phyloP scores from a whole-genome alignment of 2,329 filamentous ascomycete genomes.

The Alternaria postmessia region DNA sequence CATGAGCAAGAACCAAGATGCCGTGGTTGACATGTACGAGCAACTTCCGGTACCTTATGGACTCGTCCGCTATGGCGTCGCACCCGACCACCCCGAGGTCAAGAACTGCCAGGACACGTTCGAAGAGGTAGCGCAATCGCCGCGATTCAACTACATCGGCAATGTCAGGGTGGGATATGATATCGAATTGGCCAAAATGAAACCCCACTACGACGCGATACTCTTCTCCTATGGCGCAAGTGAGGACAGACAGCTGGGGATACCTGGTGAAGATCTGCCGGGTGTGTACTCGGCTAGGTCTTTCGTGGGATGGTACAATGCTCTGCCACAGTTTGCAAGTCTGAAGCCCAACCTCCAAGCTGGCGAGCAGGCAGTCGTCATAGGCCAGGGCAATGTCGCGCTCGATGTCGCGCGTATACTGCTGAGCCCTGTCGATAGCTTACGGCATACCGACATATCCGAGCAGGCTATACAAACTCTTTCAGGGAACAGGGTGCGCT shows the following conservation, averaged over 20 bases:
- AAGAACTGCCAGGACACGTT: slow-evolving; percentile 99
- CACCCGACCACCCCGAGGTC: slow-evolving; percentile 98
- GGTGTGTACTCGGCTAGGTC: slow-evolving; percentile 88
- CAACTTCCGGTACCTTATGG: slow-evolving; percentile 91
- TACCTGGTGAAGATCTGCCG: slow-evolving; percentile 79
- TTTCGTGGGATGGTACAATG: slow-evolving; percentile 99
- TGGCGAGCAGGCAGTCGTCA: slow-evolving; percentile 83
- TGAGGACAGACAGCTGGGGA: slow-evolving; percentile 77
- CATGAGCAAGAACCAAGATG: slow-evolving; percentile 75
- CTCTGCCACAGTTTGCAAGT: slow-evolving; percentile 79
- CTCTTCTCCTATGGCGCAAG: slow-evolving; percentile 93
- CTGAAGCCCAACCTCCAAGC: slow-evolving; percentile 76
- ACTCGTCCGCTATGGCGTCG: slow-evolving; percentile 90
- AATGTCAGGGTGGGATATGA: slow-evolving; percentile 80
- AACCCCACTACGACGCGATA: slow-evolving; percentile 88
- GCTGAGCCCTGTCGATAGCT: slow-evolving; percentile 74
- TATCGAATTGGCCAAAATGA: slow-evolving; percentile 73
- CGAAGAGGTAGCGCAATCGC: slow-evolving; percentile 81
- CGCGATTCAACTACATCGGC: slow-evolving; percentile 88
- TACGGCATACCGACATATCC: slow-evolving; percentile 87
- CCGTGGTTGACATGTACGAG: slow-evolving; percentile 94
- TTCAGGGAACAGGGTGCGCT: slow-evolving; percentile 74
- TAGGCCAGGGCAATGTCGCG: slow-evolving; percentile 96
- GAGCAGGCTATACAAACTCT: slow-evolving; percentile 80
- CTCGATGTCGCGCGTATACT: slow-evolving; percentile 91